Conservation (phyloP, 1,139 yeast species). For the Pneumocystis wakefieldiae region DNA sequence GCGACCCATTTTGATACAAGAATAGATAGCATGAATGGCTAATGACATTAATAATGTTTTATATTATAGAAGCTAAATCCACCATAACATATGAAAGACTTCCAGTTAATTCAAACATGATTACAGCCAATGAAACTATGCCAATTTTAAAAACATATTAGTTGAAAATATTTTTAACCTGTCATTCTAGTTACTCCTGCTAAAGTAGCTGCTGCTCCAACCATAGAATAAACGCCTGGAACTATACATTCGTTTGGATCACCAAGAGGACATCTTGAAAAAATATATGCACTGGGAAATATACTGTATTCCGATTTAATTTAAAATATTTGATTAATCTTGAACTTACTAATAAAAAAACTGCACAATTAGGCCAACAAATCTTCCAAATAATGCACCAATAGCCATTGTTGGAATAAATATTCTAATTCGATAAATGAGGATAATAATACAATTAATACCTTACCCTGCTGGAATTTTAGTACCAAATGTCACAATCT, state of each 20-base stretch:
- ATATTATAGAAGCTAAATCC: not conserved
- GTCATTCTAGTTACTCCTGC: constrained; percentile 58
- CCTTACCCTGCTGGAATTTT: constrained; percentile 43
- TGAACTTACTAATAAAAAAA: constrained; percentile 12
- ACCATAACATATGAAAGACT: constrained; percentile 38
- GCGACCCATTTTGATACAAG: constrained; percentile 12
- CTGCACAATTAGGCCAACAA: constrained; percentile 37
- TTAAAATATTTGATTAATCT: not conserved
- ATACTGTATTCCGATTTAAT: constrained; percentile 21
- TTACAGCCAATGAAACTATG: constrained; percentile 36
- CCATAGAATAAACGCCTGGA: constrained; percentile 51
- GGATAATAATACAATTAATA: not conserved
- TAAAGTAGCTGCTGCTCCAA: constrained; percentile 54
- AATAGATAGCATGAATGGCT: constrained; percentile 11
- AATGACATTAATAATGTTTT: not conserved
- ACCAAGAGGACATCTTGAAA: constrained; percentile 16
- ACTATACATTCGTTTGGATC: constrained; percentile 28
- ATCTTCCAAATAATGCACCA: constrained; percentile 50
- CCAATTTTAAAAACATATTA: constrained; percentile 4
- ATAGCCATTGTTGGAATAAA: constrained; percentile 57
- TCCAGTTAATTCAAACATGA: constrained; percentile 46
- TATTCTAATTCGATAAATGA: constrained; percentile 19
- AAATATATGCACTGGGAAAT: constrained; percentile 17
- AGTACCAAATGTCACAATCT: constrained; percentile 47
- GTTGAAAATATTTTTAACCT: constrained; percentile 19